Evolutionary conservation across 2,329 filamentous ascomycete genomes (phyloP).

Genomic region (Trichoderma hamatum): DNA sequence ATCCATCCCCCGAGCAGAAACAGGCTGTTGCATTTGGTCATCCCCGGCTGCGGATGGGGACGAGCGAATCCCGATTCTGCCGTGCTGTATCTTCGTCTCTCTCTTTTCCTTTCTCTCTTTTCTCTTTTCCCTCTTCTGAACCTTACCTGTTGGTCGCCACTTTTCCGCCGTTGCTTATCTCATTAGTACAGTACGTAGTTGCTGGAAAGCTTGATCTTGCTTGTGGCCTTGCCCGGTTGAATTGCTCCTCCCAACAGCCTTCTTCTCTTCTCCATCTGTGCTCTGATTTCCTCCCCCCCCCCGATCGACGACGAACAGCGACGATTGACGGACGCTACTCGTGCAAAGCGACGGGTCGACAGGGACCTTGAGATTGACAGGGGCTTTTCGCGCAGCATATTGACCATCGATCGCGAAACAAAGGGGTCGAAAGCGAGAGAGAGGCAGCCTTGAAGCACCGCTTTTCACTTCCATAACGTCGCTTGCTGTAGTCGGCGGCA

Average conservation of each 20-base stretch:
- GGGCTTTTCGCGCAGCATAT: slow-evolving; percentile 10
- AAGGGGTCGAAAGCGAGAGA: slow-evolving; percentile 8
- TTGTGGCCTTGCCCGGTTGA: neutral
- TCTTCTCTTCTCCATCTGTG: slow-evolving; percentile 11
- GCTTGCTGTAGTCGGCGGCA: neutral
- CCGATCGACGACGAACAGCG: slow-evolving; percentile 18
- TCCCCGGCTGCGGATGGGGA: slow-evolving; percentile 16
- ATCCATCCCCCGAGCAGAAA: slow-evolving; percentile 11
- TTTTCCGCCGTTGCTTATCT: neutral
- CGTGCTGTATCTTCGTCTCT: neutral
- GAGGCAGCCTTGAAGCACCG: slow-evolving; percentile 10
- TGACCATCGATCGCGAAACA: slow-evolving; percentile 15
- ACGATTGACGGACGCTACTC: slow-evolving; percentile 21
- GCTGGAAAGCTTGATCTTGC: neutral
- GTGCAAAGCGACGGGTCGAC: slow-evolving; percentile 19
- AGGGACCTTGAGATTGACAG: slow-evolving; percentile 23
- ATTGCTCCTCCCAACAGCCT: neutral
- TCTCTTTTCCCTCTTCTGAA: neutral
- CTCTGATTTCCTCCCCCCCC: neutral
- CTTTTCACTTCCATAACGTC: neutral
- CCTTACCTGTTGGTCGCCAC: slow-evolving; percentile 3
- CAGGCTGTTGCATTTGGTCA: slow-evolving; percentile 4
- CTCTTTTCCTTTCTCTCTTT: neutral
- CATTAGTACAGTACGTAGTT: neutral
- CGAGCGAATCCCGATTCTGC: neutral